Evolutionary conservation across 2,329 filamentous ascomycete species (phyloP).

Genomic region (Metarhizium anisopliae): DNA sequence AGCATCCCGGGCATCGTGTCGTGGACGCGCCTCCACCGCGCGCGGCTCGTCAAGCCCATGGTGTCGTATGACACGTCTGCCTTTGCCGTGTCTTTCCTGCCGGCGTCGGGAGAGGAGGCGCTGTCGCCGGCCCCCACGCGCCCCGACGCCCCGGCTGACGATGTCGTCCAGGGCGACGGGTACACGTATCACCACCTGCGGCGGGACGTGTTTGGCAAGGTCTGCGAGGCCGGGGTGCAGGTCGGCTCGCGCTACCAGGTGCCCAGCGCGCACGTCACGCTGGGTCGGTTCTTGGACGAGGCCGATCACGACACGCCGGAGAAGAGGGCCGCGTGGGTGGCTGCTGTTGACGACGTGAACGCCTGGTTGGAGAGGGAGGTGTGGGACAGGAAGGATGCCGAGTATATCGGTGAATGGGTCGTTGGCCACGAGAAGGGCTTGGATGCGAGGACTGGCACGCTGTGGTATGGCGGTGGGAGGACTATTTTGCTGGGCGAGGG

Average conservation of each 20-base stretch:
- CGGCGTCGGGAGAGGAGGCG: slow-evolving; percentile 55
- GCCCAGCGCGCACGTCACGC: slow-evolving; percentile 81
- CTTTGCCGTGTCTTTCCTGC: slow-evolving; percentile 78
- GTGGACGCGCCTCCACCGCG: slow-evolving; percentile 57
- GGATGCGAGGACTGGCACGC: slow-evolving; percentile 60
- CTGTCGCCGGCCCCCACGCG: slow-evolving; percentile 28
- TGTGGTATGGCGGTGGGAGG: slow-evolving; percentile 85
- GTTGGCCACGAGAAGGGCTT: slow-evolving; percentile 81
- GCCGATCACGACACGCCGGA: slow-evolving; percentile 51
- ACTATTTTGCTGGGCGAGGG: slow-evolving; percentile 56
- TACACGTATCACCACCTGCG: slow-evolving; percentile 92
- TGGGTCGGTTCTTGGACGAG: slow-evolving; percentile 68
- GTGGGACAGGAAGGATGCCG: slow-evolving; percentile 48
- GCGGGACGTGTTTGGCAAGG: slow-evolving; percentile 61
- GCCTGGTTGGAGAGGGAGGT: slow-evolving; percentile 60
- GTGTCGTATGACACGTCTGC: slow-evolving; percentile 80
- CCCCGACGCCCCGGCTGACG: slow-evolving; percentile 22
- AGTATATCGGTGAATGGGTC: slow-evolving; percentile 62
- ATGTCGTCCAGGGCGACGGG: slow-evolving; percentile 42
- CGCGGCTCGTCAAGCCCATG: slow-evolving; percentile 72
- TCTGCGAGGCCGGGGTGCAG: slow-evolving; percentile 52
- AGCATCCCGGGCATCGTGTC: slow-evolving; percentile 52
- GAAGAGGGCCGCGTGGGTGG: slow-evolving; percentile 56
- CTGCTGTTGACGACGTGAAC: slow-evolving; percentile 69
- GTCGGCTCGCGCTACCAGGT: slow-evolving; percentile 78